A percentile compares a stretch with the other conserved stretches of the same genome.
Evolutionary conservation across 352 stramenopile species (phyloP).

Genomic region (Pythium plurisporium): DNA sequence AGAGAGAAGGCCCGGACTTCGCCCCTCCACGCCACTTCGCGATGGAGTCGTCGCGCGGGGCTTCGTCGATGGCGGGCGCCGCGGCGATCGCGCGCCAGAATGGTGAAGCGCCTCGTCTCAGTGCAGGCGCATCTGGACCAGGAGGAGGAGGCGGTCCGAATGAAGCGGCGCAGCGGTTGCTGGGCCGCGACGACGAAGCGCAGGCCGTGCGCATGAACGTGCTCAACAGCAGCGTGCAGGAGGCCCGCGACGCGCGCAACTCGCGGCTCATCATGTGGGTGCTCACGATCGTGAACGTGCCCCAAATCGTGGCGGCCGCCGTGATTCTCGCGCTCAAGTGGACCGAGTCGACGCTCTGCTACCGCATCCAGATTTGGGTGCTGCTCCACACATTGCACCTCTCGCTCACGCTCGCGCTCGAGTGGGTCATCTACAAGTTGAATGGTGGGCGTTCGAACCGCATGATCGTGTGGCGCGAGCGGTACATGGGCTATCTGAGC

Average conservation of each 20-base stretch:
- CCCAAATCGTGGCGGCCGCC: constrained; percentile 57
- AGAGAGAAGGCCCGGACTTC: background rate
- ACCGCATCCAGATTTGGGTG: constrained; percentile 82
- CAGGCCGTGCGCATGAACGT: constrained; percentile 81
- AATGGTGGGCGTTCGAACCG: constrained; percentile 50
- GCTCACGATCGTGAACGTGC: constrained; percentile 71
- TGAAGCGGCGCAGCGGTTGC: constrained; percentile 31
- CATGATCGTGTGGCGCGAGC: constrained; percentile 53
- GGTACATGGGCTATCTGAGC: constrained; percentile 64
- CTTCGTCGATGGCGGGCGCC: background rate
- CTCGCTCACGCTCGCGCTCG: constrained; percentile 56
- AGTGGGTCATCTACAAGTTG: constrained; percentile 77
- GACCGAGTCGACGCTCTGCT: constrained; percentile 65
- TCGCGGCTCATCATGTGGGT: constrained; percentile 77
- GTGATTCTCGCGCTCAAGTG: constrained; percentile 67
- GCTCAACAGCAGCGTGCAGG: constrained; percentile 78
- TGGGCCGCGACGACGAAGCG: constrained; percentile 50
- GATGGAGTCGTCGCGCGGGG: no score
- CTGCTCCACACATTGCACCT: constrained; percentile 72
- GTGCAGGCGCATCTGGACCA: background rate
- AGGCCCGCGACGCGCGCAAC: constrained; percentile 74
- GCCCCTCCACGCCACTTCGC: no score
- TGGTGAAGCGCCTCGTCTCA: background rate
- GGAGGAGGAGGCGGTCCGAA: background rate
- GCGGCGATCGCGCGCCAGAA: background rate